Evolutionary conservation across 768 basidiomycete genomes (phyloP).

Genomic region (Tricholoma matsutake): DNA sequence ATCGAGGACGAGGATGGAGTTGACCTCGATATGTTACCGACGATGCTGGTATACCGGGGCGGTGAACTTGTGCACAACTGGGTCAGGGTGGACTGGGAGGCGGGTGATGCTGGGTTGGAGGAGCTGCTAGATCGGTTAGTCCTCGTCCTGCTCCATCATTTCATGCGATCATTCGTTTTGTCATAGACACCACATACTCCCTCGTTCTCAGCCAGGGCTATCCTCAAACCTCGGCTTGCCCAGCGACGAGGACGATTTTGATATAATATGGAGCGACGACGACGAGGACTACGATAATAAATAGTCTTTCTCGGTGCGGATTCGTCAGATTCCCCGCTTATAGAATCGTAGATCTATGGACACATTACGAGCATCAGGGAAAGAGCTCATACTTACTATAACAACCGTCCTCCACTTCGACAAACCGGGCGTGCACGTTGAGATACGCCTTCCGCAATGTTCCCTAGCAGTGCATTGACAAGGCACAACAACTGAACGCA

Average conservation of each 20-base stretch:
- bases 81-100: constrained; percentile 89
- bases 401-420: background rate
- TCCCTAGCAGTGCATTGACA: too few relatives aligned
- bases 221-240: constrained; percentile 47
- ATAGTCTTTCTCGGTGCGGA: background rate
- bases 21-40: constrained; percentile 78
- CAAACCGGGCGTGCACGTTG: too few relatives aligned
- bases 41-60: constrained; percentile 72
- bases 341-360: background rate
- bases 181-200: constrained; percentile 40
- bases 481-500: too few relatives aligned
- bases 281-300: constrained; percentile 26
- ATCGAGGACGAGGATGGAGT: constrained; percentile 57
- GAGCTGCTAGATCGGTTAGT: constrained; percentile 63
- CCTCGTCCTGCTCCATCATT: background rate
- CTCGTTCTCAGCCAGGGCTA: constrained; percentile 26
- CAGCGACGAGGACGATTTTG: constrained; percentile 50
- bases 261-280: constrained; percentile 51
- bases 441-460: too few relatives aligned
- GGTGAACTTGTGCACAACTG: constrained; percentile 86
- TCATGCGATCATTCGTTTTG: background rate
- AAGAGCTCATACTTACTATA: background rate
- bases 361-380: background rate
- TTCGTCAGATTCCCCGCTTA: background rate
- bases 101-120: constrained; percentile 61